Conservation (phyloP, 1,284 basidiomycete species). For the Pyrrhoderma lamaoense region DNA sequence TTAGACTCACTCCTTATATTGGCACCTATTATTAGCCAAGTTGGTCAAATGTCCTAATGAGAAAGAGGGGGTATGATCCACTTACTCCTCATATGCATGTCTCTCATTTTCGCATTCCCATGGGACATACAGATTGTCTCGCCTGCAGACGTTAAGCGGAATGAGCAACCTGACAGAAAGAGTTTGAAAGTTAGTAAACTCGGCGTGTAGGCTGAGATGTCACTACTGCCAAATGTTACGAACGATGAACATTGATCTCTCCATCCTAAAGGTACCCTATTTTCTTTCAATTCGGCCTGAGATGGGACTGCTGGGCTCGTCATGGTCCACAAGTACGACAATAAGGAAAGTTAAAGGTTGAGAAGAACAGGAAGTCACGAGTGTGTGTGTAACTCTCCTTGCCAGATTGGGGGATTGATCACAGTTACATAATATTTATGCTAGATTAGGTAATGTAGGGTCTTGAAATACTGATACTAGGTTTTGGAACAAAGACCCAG, state of each 20-base stretch:
- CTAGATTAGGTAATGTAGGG: too few relatives aligned
- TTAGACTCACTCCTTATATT: constrained; percentile 72
- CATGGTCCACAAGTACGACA: too few relatives aligned
- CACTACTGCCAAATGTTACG: constrained; percentile 28
- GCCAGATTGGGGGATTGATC: too few relatives aligned
- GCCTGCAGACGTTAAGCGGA: constrained; percentile 77
- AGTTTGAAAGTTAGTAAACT: not conserved
- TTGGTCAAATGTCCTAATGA: constrained; percentile 10
- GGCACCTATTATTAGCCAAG: constrained; percentile 49
- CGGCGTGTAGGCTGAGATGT: not conserved
- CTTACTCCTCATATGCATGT: constrained; percentile 71
- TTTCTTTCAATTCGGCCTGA: constrained; percentile 72
- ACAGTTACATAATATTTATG: too few relatives aligned
- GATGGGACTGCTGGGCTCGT: constrained; percentile 30
- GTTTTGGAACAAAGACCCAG: too few relatives aligned
- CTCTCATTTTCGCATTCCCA: constrained; percentile 82
- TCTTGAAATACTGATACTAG: too few relatives aligned
- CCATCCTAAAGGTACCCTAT: constrained; percentile 76
- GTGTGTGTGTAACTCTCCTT: too few relatives aligned
- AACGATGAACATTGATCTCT: constrained; percentile 90
- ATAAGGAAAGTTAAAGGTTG: too few relatives aligned
- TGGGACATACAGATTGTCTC: constrained; percentile 63
- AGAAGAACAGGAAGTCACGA: too few relatives aligned
- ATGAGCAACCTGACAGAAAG: constrained; percentile 60
- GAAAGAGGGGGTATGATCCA: constrained; percentile 15